phyloP scores from a whole-genome alignment of 495 filamentous ascomycete genomes.

The Monascus purpureus region DNA sequence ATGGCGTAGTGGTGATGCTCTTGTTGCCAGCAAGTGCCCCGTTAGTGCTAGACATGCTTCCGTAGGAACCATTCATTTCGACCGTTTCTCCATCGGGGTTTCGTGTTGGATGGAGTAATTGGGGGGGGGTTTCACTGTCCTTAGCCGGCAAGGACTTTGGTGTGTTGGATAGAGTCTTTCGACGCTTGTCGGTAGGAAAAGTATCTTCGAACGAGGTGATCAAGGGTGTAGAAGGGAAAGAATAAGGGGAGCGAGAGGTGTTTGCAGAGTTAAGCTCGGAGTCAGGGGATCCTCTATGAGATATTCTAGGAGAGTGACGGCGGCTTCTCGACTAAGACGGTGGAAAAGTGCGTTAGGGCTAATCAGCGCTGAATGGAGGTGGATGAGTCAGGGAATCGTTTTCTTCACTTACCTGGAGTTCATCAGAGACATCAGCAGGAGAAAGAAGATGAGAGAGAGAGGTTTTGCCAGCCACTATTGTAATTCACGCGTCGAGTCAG shows the following conservation, averaged over 20 bases:
- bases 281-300: constrained; percentile 8
- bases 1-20: not conserved
- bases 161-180: constrained; percentile 8
- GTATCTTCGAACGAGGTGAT: constrained; percentile 13
- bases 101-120: not conserved
- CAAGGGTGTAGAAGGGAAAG: constrained; percentile 12
- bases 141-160: constrained; percentile 9
- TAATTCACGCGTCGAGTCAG: too few species aligned
- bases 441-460: constrained; percentile 11
- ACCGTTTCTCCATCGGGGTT: not conserved
- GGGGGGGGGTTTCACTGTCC: constrained; percentile 2
- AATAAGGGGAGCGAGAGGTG: constrained; percentile 10
- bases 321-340: constrained; percentile 2
- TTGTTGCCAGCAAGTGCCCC: not conserved
- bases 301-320: constrained; percentile 12
- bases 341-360: not conserved
- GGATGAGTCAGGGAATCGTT: not conserved
- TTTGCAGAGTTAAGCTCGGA: constrained; percentile 7
- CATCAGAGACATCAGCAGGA: constrained; percentile 6
- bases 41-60: not conserved
- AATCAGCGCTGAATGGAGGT: not conserved
- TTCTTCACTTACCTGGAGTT: constrained; percentile 6
- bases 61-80: not conserved
- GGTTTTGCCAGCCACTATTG: constrained; percentile 11
- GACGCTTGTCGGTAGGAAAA: constrained; percentile 14